Evolutionary conservation across 371 early-diverging fungal species (phyloP), one percentile per base, ranked within the genome.

Genomic region (Coemansia linderi): DNA sequence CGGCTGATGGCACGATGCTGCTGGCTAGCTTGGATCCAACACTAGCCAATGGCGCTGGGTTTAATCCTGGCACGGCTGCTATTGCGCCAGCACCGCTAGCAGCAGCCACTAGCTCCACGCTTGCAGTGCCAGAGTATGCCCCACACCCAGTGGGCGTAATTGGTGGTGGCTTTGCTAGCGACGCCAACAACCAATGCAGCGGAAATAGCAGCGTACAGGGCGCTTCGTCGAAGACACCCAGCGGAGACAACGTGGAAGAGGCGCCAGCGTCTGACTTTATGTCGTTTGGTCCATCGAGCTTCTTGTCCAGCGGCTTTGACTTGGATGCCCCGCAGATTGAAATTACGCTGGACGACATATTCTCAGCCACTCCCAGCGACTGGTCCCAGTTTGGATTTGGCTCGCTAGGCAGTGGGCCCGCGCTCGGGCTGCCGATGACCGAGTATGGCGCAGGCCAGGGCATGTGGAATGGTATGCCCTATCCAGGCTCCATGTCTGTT

Each of bases 261-360:
- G 73, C 79, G 4, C 79, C 82, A 40, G 82, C 82, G 15, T 82
- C 82, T 22, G 82, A 82, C 43, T 71, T 82, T 41, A 82, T 82
- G 82, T 82, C 82, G 7, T 70, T 82, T 71, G 82, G 82, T 2
- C 82, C 81, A 5, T 82, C 82, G n/a, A 73, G 74, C 67, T 82
- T 82, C 58, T 57, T 82, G 41, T 81, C 82, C 15, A 82, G 65
- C 38, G 83, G 82, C 2, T 70, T 82, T 22, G 77, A 73, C 27
- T 66, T 82, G 46, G 82, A 82, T 27, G 83, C 83, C 12, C 79
- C 82, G 43, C 83, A 83, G 63, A 83, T 83, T 29, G 83, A 83
- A 59, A 83, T 83, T 56, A 83, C 83, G 27, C 69, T 83, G 13
- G 82, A 83, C 56, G 83, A 83, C 43, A 81, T 83, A 24, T 83